Conservation (phyloP, 495 filamentous ascomycete genomes). For the Podospora pseudopauciseta region DNA sequence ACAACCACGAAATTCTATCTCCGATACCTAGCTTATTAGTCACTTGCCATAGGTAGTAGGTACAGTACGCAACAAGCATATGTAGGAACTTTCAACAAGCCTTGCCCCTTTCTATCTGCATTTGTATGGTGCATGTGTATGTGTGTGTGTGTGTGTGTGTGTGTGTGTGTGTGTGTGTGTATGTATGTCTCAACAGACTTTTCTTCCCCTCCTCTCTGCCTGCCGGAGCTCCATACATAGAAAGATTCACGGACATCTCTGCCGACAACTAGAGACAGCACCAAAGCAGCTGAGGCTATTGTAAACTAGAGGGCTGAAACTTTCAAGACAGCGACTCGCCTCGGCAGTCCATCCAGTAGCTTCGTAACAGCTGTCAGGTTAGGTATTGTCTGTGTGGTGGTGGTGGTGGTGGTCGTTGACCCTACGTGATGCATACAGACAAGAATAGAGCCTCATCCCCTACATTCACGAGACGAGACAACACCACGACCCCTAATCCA, state of each 20-base stretch:
- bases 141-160: not conserved
- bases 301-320: not conserved
- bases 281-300: no score
- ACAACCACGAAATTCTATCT: not conserved
- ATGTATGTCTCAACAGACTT: not conserved
- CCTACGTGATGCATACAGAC: not conserved
- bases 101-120: not conserved
- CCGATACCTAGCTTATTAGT: not conserved
- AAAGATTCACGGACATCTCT: not conserved
- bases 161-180: not conserved
- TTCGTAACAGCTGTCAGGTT: no score
- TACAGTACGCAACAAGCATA: not conserved
- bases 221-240: not conserved
- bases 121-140: not conserved
- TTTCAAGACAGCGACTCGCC: not conserved
- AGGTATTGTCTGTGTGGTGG: not conserved
- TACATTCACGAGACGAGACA: not conserved
- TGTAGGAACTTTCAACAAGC: not conserved
- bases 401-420: no score
- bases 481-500: not conserved
- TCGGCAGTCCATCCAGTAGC: not conserved
- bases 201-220: not conserved
- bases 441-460: not conserved
- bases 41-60: not conserved
- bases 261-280: not conserved